Percentiles rank a stretch among this genome's conserved stretches.
These are phyloP conservation scores for Fusarium oligoseptatum DNA, from an alignment of 2,329 filamentous ascomycete genomes.

Conservation along the genomic window DNA sequence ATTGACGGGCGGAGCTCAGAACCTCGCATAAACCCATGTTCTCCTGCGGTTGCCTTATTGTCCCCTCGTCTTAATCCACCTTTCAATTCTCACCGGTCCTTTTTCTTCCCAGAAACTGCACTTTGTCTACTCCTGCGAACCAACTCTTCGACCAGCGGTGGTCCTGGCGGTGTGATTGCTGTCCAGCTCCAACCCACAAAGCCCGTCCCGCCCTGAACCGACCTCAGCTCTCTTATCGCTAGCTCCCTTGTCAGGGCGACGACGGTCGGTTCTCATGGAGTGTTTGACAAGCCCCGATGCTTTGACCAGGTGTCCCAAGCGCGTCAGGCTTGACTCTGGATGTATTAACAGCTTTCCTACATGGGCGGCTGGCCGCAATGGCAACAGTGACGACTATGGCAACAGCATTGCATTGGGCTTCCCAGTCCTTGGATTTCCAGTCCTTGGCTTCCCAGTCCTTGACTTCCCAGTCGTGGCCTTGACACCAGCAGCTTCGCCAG, in stretches of 20 bases:
- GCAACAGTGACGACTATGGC: neutral
- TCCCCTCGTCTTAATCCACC: neutral
- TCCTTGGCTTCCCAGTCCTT: neutral
- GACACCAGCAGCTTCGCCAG: neutral
- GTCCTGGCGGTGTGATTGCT: neutral
- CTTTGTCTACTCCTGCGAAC: neutral
- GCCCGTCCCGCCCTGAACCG: too few relatives aligned
- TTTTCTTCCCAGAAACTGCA: neutral
- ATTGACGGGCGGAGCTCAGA: neutral
- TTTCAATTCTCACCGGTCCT: neutral
- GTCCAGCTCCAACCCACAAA: neutral
- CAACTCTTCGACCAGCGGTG: neutral
- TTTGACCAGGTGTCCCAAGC: neutral
- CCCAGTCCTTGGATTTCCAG: neutral
- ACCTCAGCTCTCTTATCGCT: neutral
- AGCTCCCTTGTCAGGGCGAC: neutral
- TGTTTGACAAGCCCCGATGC: neutral
- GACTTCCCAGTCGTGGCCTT: neutral
- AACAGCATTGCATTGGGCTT: neutral
- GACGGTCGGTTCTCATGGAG: neutral
- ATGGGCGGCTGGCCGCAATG: neutral
- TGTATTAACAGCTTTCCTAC: neutral
- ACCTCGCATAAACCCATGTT: neutral
- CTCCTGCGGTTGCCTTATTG: neutral
- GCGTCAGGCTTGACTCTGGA: neutral